Base-by-base conservation (phyloP, 1,139 yeast genomes). In the Kodamaea suecica region DNA sequence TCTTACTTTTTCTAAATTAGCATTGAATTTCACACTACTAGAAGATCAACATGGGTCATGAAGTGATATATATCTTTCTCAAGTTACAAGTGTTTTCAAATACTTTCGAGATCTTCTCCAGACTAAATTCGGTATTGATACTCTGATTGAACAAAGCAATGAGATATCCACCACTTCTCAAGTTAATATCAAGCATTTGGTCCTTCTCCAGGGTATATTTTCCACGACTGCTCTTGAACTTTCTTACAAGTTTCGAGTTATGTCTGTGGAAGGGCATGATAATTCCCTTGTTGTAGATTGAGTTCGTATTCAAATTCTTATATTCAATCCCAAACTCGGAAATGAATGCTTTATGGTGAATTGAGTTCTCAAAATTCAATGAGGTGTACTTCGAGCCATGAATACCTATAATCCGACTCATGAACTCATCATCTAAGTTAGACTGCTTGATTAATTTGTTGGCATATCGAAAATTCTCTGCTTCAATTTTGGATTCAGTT, bases 311-410 rank as follows among this genome's bases (percentile, higher is more conserved):
- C 15, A 56, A 47, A 42, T 61, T 53, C 36, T 44, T 39, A 48
- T 74, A 77, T 23, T 59, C 61, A 6, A 78, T 52, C 0, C 87
- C 87, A 54, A 70, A 75, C 35, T 74, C 78, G 1, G 82, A 73
- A 15, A 61, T 58, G 42, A 78, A 66, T 0, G 80, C 74, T 35
- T 62, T 59, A 31, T 63, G 63, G 49, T 77, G 81, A 26, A 79
- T 56, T 2, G 55, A 49, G 11, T 67, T 59, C 41, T 72, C 78
- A 39, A 71, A 67, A 32, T 56, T 61, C 39, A 61, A 53, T 2
- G 53, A 49, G 2, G 54, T 44, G 21, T 47, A 40, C 16, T 48
- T 53, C 27, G 60, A 51, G 1, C 78, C 79, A 47, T 57, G 54
- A 1, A 70, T 63, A 0, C 82, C 84, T 34, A 78, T 55, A 3